These are phyloP conservation scores for Fraxinus angustifolia DNA, from an alignment of 305 asterid genomes.

Conservation along the genomic window DNA sequence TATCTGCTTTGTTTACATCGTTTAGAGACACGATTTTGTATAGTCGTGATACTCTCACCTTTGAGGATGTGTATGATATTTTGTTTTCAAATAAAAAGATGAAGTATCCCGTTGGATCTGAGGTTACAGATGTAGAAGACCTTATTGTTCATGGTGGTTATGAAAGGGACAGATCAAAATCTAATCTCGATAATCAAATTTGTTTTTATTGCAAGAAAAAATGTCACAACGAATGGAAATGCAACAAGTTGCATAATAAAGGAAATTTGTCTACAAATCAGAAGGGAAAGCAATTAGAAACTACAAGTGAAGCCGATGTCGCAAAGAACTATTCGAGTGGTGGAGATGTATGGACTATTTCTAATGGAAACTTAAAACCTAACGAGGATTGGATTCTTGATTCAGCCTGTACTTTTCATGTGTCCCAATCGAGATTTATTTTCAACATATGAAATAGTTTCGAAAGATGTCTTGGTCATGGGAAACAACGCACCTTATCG, in stretches of 20 bases:
- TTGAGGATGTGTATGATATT: neutral
- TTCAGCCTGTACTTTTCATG: neutral
- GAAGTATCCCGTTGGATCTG: neutral
- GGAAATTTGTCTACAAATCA: neutral
- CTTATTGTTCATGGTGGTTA: neutral
- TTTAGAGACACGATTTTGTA: neutral
- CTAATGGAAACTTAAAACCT: neutral
- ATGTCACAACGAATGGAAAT: neutral
- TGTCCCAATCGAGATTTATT: neutral
- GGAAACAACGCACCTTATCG: neutral
- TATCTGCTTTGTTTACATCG: neutral
- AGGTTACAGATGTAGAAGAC: neutral
- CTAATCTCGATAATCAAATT: neutral
- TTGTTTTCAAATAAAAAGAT: neutral
- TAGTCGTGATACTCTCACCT: neutral
- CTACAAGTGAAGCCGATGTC: neutral
- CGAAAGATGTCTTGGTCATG: neutral
- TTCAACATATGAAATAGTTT: neutral
- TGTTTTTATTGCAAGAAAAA: neutral
- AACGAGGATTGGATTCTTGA: neutral
- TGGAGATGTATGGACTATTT: neutral
- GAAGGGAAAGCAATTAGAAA: neutral
- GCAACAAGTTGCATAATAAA: neutral
- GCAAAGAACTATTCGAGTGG: neutral
- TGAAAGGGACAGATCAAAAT: neutral